A percentile compares a stretch with the other conserved stretches of the same genome.
These are phyloP conservation scores for Monilinia fructicola DNA, from an alignment of 2,329 filamentous ascomycete genomes.

Conservation along the genomic window DNA sequence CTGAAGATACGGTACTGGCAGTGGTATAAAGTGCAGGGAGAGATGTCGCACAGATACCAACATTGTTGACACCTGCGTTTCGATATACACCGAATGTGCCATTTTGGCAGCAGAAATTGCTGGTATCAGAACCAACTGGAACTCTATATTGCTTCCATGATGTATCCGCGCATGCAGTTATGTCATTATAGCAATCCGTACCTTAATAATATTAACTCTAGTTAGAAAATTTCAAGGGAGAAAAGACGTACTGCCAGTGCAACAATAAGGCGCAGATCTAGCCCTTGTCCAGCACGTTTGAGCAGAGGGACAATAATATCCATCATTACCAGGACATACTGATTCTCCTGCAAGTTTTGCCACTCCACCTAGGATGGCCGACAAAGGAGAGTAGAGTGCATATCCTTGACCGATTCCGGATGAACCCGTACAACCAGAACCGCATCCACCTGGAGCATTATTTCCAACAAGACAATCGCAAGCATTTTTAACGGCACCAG, in stretches of 20 bases:
- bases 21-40: neutral
- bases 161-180: neutral
- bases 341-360: conserved; percentile 8
- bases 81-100: neutral
- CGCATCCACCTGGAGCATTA: neutral
- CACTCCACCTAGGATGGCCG: neutral
- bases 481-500: neutral
- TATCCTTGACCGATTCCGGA: neutral
- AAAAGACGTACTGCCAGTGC: neutral
- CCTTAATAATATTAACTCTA: neutral
- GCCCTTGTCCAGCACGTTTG: neutral
- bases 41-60: neutral
- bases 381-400: neutral
- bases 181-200: neutral
- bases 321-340: neutral
- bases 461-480: conserved; percentile 1
- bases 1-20: neutral
- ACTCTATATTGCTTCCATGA: conserved; percentile 9
- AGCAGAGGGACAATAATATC: conserved; percentile 5
- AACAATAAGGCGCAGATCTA: conserved; percentile 9
- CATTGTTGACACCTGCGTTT: neutral
- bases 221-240: neutral
- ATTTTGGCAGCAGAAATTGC: conserved; percentile 12
- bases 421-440: neutral
- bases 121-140: neutral